These are phyloP conservation scores for Discostella stelligeroides DNA, from an alignment of 108 stramenopile genomes.

Conservation along the genomic window DNA sequence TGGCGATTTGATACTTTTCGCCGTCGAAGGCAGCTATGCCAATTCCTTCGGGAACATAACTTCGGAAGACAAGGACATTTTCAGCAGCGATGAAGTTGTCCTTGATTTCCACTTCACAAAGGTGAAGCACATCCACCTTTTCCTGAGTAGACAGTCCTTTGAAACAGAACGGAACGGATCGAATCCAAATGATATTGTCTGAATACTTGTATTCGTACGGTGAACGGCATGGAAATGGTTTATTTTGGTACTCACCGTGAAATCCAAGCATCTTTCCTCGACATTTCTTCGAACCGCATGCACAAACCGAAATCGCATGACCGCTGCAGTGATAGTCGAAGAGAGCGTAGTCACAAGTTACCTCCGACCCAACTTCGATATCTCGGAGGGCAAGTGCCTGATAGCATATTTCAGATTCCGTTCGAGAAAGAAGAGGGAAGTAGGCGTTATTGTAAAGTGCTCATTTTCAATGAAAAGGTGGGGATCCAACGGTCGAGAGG, in stretches of 20 bases:
- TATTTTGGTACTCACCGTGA: conserved; percentile 15
- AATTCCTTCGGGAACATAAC: conserved; percentile 28
- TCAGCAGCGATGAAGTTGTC: conserved; percentile 29
- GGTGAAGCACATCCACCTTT: conserved; percentile 24
- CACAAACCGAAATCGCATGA: conserved; percentile 36
- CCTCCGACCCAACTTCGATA: conserved; percentile 31
- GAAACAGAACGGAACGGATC: neutral
- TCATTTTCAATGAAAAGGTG: conserved; percentile 29
- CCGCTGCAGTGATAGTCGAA: conserved; percentile 40
- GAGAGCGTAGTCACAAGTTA: conserved; percentile 46
- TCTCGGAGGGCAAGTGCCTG: conserved; percentile 37
- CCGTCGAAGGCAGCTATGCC: conserved; percentile 10
- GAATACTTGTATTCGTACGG: too few relatives aligned
- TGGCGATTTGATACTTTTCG: conserved; percentile 27
- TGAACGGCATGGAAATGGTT: neutral
- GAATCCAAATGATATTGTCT: too few relatives aligned
- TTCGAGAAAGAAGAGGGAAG: conserved; percentile 22
- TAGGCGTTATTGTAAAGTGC: conserved; percentile 1
- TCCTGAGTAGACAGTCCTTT: conserved; percentile 18
- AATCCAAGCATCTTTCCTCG: conserved; percentile 40
- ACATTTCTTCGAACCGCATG: conserved; percentile 35
- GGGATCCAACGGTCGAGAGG: conserved; percentile 55
- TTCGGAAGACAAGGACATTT: conserved; percentile 12
- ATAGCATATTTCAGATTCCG: conserved; percentile 23
- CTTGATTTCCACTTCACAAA: conserved; percentile 33